Conservation (phyloP, 805 yeast species). For the Priceomyces haplophilus region DNA sequence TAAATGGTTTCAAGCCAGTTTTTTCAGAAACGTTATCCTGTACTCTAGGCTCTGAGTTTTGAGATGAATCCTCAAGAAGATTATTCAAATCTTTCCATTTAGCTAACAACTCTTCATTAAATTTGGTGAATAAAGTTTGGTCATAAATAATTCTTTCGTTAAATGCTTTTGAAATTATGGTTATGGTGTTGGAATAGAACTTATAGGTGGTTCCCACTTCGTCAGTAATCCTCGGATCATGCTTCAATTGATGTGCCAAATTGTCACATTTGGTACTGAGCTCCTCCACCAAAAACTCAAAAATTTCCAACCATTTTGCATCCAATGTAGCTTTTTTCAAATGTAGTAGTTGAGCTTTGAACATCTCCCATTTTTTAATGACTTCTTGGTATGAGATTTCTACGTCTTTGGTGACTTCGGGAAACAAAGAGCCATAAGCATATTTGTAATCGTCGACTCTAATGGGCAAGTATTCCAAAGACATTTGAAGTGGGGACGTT, state of each 20-base stretch:
- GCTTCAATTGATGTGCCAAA: constrained; percentile 18
- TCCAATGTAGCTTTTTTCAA: constrained; percentile 50
- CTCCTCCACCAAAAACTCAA: constrained; percentile 46
- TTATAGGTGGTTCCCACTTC: constrained; percentile 32
- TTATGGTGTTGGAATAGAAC: constrained; percentile 37
- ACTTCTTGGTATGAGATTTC: constrained; percentile 39
- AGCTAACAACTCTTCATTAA: constrained; percentile 24
- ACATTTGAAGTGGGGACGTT: constrained; percentile 50
- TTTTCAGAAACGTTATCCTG: constrained; percentile 4
- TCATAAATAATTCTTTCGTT: constrained; percentile 39
- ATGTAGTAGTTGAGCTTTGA: constrained; percentile 38
- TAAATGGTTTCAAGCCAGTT: constrained; percentile 17
- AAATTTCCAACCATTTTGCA: constrained; percentile 54
- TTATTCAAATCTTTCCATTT: constrained; percentile 24
- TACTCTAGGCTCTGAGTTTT: background rate
- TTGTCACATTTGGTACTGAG: constrained; percentile 21
- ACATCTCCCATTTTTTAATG: constrained; percentile 37
- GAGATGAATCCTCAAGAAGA: constrained; percentile 3
- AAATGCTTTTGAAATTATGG: constrained; percentile 32
- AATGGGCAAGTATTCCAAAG: constrained; percentile 50
- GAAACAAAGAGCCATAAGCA: constrained; percentile 18
- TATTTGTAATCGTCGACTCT: constrained; percentile 44
- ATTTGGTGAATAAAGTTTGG: constrained; percentile 16
- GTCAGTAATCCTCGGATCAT: constrained; percentile 19
- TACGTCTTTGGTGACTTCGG: constrained; percentile 28